phyloP scores from a whole-genome alignment of 495 filamentous ascomycete genomes.

The Penicillium desertorum region DNA sequence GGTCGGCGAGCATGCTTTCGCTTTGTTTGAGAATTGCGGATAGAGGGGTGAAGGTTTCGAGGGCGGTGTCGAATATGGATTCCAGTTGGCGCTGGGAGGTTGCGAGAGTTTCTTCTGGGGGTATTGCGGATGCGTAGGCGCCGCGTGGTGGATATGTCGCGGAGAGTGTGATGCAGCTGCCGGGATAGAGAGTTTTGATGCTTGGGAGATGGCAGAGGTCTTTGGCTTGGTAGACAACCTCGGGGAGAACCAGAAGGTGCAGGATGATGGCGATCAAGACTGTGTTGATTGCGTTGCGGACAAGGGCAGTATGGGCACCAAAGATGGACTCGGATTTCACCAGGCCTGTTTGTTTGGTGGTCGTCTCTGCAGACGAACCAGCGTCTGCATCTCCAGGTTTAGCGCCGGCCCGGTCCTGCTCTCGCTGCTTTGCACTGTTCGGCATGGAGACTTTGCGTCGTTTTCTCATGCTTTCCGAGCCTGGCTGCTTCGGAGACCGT shows the following conservation, averaged over 20 bases:
- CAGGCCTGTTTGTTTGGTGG: background rate
- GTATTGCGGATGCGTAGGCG: constrained; percentile 8
- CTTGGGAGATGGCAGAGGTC: constrained; percentile 31
- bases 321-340: constrained; percentile 4
- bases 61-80: constrained; percentile 33
- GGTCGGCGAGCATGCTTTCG: constrained; percentile 34
- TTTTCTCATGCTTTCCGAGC: constrained; percentile 23
- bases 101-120: constrained; percentile 26
- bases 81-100: constrained; percentile 35
- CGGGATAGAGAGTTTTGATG: constrained; percentile 34
- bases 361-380: constrained; percentile 14
- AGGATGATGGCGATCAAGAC: constrained; percentile 36
- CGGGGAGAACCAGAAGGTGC: constrained; percentile 44
- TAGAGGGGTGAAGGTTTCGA: constrained; percentile 35
- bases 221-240: constrained; percentile 40
- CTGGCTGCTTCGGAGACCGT: constrained; percentile 16
- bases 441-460: constrained; percentile 28
- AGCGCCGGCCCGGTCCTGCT: background rate
- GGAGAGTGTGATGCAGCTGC: constrained; percentile 32
- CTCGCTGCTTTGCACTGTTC: background rate
- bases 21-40: constrained; percentile 36
- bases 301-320: constrained; percentile 10
- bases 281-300: constrained; percentile 33
- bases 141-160: constrained; percentile 12
- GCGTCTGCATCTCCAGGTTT: constrained; percentile 7